Evolutionary conservation across 495 filamentous ascomycete species (phyloP).

Genomic region (Aspergillus asperescens): DNA sequence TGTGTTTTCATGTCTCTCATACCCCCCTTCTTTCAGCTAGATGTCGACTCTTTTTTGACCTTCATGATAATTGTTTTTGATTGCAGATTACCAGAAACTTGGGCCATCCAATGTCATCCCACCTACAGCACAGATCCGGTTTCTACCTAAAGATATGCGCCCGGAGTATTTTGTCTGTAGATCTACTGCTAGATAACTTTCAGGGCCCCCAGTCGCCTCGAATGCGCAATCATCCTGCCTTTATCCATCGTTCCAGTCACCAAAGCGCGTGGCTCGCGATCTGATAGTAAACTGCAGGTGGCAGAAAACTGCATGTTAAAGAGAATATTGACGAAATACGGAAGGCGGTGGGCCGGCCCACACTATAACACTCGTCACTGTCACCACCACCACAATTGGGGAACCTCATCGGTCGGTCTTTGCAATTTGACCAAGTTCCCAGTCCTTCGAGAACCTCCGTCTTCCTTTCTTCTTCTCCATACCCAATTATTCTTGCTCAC

Average conservation of each 20-base stretch:
- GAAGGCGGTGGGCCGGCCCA: neutral
- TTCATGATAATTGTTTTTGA: neutral
- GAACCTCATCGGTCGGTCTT: neutral
- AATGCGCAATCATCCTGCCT: no score
- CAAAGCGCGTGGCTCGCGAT: neutral
- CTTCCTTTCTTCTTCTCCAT: constrained; percentile 10
- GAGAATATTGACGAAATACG: neutral
- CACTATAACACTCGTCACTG: neutral
- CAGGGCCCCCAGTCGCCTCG: no score
- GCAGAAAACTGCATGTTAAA: neutral
- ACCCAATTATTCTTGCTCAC: constrained; percentile 6
- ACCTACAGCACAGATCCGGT: neutral
- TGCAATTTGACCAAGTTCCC: constrained; percentile 3
- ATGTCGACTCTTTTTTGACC: constrained; percentile 4
- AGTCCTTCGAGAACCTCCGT: neutral
- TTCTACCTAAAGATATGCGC: neutral
- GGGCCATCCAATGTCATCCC: neutral
- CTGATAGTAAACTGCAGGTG: neutral
- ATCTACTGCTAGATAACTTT: neutral
- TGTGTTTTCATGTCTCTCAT: constrained; percentile 24
- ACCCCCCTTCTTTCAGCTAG: constrained; percentile 17
- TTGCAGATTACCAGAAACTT: neutral
- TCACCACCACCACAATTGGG: constrained; percentile 4
- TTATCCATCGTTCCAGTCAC: neutral
- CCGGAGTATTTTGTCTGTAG: neutral